Evolutionary conservation across 1,284 basidiomycete species (phyloP), one percentile per base, ranked within the genome.

Genomic region (Peniophora sp.): DNA sequence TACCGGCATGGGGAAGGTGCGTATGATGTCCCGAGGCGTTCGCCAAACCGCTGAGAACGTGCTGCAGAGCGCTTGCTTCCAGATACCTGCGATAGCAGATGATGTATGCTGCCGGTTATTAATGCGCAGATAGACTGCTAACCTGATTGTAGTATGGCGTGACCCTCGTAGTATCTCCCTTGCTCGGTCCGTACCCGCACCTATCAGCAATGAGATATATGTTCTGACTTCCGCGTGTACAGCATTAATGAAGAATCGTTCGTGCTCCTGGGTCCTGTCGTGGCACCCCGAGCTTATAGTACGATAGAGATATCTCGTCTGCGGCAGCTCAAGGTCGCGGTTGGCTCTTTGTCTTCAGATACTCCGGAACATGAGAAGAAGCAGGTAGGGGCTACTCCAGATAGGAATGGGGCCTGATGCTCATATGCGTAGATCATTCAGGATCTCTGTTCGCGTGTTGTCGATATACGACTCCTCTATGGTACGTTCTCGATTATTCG

Each of bases 221-320:
- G n/a, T 47, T 37, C 20, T 8, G 10, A 35, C 42, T 22, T 35
- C 32, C n/a, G 14, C 11, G n/a, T 24, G 27, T 34, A 3, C 53
- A 89, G 89, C 89, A 18, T 65, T 94, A 18, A 93, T 94, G 84
- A 82, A 86, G 60, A 87, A 93, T 60, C 91, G 86, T 86, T 55
- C 63, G 73, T 61, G 3, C 24, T 47, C 17, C 34, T 20, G 51
- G 51, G 8, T 15, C 17, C 12, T 43, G 49, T 49, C 20, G 24
- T n/a, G 37, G 10, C 11, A 36, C 24, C n/a, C 32, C n/a, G n/a
- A n/a, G n/a, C n/a, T n/a, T n/a, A n/a, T n/a, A n/a, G n/a, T n/a
- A n/a, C n/a, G n/a, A n/a, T 47, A 88, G 85, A 94, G 71, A 76
- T 92, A n/a, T 67, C 76, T 2, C 77, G 70, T 43, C 67, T 94